Conservation (phyloP, 1,284 basidiomycete species). For the Fereydounia khargensis region DNA sequence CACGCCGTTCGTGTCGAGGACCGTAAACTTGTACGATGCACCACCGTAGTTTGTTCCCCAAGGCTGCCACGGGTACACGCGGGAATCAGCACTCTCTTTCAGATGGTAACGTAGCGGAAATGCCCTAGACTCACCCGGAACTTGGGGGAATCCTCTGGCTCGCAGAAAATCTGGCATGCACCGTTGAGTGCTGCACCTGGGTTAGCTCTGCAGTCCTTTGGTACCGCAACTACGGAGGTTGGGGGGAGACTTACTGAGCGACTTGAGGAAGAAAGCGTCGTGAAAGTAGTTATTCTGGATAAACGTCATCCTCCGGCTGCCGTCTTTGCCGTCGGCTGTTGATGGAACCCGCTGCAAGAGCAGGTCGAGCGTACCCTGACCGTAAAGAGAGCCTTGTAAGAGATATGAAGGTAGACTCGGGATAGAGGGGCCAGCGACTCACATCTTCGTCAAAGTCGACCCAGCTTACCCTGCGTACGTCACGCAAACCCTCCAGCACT, state of each 20-base stretch:
- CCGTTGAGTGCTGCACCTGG: conserved; percentile 75
- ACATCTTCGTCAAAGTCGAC: conserved; percentile 96
- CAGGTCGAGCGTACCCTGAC: conserved; percentile 85
- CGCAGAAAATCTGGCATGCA: conserved; percentile 79
- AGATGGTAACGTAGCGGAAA: not conserved
- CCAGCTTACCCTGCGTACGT: conserved; percentile 78
- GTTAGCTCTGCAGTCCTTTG: conserved; percentile 1
- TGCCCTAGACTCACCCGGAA: conserved; percentile 8
- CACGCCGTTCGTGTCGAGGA: conserved; percentile 85
- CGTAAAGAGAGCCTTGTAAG: not conserved
- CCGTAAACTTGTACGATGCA: conserved; percentile 94
- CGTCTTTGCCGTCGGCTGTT: conserved; percentile 22
- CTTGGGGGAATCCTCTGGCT: conserved; percentile 15
- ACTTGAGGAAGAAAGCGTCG: conserved; percentile 98
- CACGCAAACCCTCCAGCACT: conserved; percentile 68
- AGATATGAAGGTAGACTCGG: not conserved
- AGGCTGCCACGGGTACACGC: conserved; percentile 64
- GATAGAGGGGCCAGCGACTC: conserved; percentile 60
- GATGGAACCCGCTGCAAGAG: conserved; percentile 69
- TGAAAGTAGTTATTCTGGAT: conserved; percentile 98
- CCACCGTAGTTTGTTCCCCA: conserved; percentile 92
- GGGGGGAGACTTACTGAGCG: conserved; percentile 63
- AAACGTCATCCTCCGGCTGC: conserved; percentile 65
- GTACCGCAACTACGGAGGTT: too few species aligned
- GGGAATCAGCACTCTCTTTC: not conserved